phyloP scores from a whole-genome alignment of 495 filamentous ascomycete genomes.

The Penicillium odoratum region DNA sequence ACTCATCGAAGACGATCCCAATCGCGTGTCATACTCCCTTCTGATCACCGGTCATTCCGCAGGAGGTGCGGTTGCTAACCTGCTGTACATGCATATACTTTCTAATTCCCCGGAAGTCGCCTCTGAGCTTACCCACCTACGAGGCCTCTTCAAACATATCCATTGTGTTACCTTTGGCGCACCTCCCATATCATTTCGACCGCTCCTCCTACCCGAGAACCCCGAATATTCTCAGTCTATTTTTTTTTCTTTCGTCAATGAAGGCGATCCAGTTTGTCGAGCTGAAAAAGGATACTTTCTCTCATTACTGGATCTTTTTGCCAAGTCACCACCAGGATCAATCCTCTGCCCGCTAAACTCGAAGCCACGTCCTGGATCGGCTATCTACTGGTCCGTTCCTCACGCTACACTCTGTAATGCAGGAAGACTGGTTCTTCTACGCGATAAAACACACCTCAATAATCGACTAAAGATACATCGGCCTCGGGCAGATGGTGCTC shows the following conservation, averaged over 20 bases:
- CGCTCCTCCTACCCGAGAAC: conserved; percentile 58
- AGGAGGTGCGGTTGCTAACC: conserved; percentile 73
- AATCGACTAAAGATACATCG: conserved; percentile 3
- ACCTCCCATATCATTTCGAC: conserved; percentile 70
- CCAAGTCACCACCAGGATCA: conserved; percentile 55
- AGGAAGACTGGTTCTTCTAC: conserved; percentile 65
- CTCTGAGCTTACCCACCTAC: conserved; percentile 67
- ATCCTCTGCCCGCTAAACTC: conserved; percentile 4
- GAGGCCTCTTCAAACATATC: conserved; percentile 66
- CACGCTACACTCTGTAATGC: conserved; percentile 62
- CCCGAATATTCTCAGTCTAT: conserved; percentile 54
- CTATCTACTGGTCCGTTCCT: conserved; percentile 62
- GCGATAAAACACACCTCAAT: conserved; percentile 20
- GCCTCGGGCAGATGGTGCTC: background rate
- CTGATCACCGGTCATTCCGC: conserved; percentile 84
- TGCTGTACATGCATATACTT: conserved; percentile 80
- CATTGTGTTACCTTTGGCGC: conserved; percentile 84
- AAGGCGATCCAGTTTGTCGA: conserved; percentile 76
- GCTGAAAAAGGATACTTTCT: conserved; percentile 74
- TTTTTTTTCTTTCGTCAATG: conserved; percentile 78
- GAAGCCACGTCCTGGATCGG: conserved; percentile 1
- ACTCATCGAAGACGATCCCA: conserved; percentile 68
- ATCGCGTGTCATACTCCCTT: conserved; percentile 64
- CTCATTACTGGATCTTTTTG: conserved; percentile 69
- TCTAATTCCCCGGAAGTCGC: conserved; percentile 43